Base-by-base conservation (phyloP, 148 eudicot genomes). In the Diospyros lotus region DNA sequence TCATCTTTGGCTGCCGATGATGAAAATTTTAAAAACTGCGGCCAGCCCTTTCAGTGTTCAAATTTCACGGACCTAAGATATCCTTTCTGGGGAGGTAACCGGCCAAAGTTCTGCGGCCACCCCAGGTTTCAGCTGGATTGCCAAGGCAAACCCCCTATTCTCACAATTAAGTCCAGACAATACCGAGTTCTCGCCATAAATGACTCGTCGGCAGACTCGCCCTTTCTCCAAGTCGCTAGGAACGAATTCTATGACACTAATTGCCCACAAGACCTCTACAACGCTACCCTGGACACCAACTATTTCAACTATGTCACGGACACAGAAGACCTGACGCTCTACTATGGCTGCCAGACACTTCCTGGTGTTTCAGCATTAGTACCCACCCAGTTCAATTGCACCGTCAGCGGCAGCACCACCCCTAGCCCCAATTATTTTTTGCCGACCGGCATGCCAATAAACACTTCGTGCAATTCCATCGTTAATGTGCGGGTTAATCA, bases 81-180 rank as follows among this genome's bases (percentile, higher is more conserved):
- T 46, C 97, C 97, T 72, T 89, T 89, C 74, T 87, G 74, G 56
- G 87, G 87, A 41, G 69, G 45, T 1, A 44, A 1, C 43, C 78
- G 86, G 59, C 83, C 87, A 1, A 58, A 66, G 0, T 76, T 60
- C 50, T 89, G 91, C 54, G 91, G 97, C 12, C 69, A 83, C 69
- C 87, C 88, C 0, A 83, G 86, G 9, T 87, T 87, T 72, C 2
- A 45, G 51, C 78, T 89, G 4, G 13, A 68, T 18, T 89, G 97
- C 86, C 39, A 66, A 17, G 45, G 55, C 1, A 28, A 38, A 0
- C 52, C 46, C 43, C 82, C 89, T 2, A 2, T 39, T 2, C 68
- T 89, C 42, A 73, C 54, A 17, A 75, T 83, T 43, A 1, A 71
- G 8, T 54, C 82, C 0, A 64, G 60, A 40, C 38, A 3, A 5